Base-by-base conservation (phyloP, 2,329 filamentous ascomycete genomes). In the Aspergillus carbonarius region DNA sequence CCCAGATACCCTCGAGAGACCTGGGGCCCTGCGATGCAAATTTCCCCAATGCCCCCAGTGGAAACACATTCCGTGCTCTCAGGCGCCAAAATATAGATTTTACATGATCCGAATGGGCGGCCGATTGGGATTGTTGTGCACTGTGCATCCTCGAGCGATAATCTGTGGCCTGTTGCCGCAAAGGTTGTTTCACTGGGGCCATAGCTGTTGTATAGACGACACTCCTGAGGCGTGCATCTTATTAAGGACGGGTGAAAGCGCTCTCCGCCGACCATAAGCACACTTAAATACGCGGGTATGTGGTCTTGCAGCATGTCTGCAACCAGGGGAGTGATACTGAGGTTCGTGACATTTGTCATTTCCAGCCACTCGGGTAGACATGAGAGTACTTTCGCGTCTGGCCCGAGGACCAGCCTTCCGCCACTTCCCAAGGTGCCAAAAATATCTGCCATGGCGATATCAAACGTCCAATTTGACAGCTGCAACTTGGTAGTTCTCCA, bases 121-220 rank as follows among this genome's bases (percentile, higher is more conserved):
- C 54, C 54, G 5, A 56, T 44, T 4, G 46, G 35, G 8, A 50
- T 32, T 23, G 18, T 51, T 37, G 30, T n/a, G 13, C 17, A 4
- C 8, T n/a, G 4, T 20, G 3, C 5, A 25, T 51, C 30, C 32
- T 23, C 25, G 6, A 4, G 20, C 27, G 32, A 44, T 40, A 35
- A 12, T 12, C 32, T 49, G 42, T 20, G 42, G n/a, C 25, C 23
- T 18, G 42, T 55, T 27, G 54, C 47, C 17, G 18, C 46, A 15
- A 50, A 20, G 2, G 47, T 50, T 12, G 46, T 51, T 40, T 56
- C 54, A 15, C 32, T 56, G 13, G 54, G 54, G 34, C 54, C 54
- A 50, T 50, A 51, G n/a, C 13, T 25, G 18, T 55, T 55, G 27
- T 35, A 34, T 13, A 55, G 6, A 5, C 25, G 39, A 7, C 52